A percentile compares a stretch with the other conserved stretches of the same genome.
phyloP scores from a whole-genome alignment of 768 basidiomycete species.

The Pseudohyphozyma bogoriensis region DNA sequence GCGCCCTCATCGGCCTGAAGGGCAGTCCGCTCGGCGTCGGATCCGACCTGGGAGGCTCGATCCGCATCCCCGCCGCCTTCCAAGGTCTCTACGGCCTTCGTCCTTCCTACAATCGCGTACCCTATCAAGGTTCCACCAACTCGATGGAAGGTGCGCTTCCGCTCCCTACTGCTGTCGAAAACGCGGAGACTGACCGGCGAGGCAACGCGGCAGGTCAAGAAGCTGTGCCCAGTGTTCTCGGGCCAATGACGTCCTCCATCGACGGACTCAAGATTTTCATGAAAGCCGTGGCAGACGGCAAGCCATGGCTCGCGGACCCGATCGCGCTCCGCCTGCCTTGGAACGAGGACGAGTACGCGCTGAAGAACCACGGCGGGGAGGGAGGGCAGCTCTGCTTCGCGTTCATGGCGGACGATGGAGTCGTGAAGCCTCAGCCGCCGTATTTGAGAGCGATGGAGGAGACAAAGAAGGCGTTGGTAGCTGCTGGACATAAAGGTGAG shows the following conservation, averaged over 20 bases:
- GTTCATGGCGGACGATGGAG: slow-evolving; percentile 58
- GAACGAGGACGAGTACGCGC: slow-evolving; percentile 51
- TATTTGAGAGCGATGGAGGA: slow-evolving; percentile 51
- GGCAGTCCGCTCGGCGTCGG: slow-evolving; percentile 34
- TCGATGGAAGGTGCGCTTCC: slow-evolving; percentile 45
- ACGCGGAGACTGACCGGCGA: too few species aligned
- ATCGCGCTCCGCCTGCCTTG: slow-evolving; percentile 51
- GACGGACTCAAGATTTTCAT: slow-evolving; percentile 57
- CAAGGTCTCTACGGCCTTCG: slow-evolving; percentile 62
- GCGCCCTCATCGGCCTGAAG: slow-evolving; percentile 32
- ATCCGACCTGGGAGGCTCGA: slow-evolving; percentile 44
- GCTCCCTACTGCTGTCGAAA: too few species aligned
- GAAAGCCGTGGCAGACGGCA: slow-evolving; percentile 50
- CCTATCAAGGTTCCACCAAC: slow-evolving; percentile 57
- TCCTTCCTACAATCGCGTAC: slow-evolving; percentile 59
- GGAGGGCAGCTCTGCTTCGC: slow-evolving; percentile 46
- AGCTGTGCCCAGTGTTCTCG: slow-evolving; percentile 59
- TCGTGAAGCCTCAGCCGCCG: slow-evolving; percentile 56
- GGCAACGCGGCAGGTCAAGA: slow-evolving; percentile 51
- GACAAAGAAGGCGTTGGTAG: slow-evolving; percentile 49
- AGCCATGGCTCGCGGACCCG: slow-evolving; percentile 62
- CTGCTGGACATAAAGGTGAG: slow-evolving; percentile 47
- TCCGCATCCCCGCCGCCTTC: slow-evolving; percentile 59
- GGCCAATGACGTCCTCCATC: slow-evolving; percentile 56
- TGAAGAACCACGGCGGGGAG: slow-evolving; percentile 49